phyloP scores from a whole-genome alignment of 192 early-diverging fungal genomes.

The Rhizoclosmatium sp. region DNA sequence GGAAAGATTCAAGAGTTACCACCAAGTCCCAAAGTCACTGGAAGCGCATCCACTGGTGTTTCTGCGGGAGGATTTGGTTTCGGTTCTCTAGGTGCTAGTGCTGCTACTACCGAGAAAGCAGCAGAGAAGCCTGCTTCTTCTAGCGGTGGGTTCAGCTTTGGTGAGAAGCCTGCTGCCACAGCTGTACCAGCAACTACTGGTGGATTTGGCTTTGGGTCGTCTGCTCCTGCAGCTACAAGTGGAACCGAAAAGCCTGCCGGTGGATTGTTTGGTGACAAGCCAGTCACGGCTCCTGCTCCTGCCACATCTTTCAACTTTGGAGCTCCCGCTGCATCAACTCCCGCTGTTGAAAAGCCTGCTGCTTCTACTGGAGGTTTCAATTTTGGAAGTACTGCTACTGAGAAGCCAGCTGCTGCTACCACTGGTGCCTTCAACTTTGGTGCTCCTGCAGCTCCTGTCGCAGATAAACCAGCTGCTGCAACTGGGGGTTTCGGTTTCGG shows the following conservation, averaged over 20 bases:
- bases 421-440: neutral
- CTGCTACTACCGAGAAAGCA: neutral
- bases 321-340: constrained; percentile 4
- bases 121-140: neutral
- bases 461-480: neutral
- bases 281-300: neutral
- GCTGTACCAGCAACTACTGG: neutral
- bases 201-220: constrained; percentile 9
- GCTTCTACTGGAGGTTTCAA: neutral
- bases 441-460: neutral
- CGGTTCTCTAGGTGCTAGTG: neutral
- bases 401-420: neutral
- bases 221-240: neutral
- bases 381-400: neutral
- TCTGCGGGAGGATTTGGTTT: neutral
- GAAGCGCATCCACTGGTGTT: neutral
- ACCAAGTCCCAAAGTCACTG: too few species aligned
- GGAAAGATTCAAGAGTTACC: too few species aligned
- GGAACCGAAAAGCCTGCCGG: neutral
- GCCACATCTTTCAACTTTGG: neutral
- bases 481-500: neutral
- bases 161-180: neutral
- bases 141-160: neutral
- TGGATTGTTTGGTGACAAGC: neutral
- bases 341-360: constrained; percentile 3